Base-by-base conservation (phyloP, 179 eudicot species). In the Silene vulgaris region DNA sequence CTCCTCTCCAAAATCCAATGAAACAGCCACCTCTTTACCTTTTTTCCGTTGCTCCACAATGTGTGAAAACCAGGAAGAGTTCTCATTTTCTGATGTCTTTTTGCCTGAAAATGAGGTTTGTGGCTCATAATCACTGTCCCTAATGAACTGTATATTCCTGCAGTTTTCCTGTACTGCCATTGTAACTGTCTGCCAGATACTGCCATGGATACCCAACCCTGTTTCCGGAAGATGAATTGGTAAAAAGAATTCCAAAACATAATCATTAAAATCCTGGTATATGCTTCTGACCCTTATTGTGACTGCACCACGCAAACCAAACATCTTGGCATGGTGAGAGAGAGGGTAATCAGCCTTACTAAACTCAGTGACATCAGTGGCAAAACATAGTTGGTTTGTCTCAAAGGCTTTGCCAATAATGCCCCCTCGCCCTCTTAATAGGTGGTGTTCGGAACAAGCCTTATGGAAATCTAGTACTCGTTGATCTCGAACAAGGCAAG, bases 391-490 rank as follows among this genome's bases (percentile, higher is more conserved):
- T 68, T 87, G 87, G 80, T 80, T 88, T 2, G 87, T 89, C 69
- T 80, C 80, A 29, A 89, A 88, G 68, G 97, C 93, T 81, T 85
- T 78, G 14, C 96, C 97, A 52, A 83, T 88, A 71, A 90, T 83
- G 35, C 97, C 97, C 4, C 85, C 85, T 2, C 65, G 82, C n/a
- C 77, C 74, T 82, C 57, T 78, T 64, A 74, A 17, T 48, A 92
- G 84, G 79, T 89, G 90, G 74, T 90, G 90, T 75, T 89, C 88
- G 23, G 87, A 82, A 77, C 97, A 90, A 12, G 96, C 96, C 72
- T 81, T 83, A 21, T 82, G 92, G 57, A 92, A 90, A 54, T 81
- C 88, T 57, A 77, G 61, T 67, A 89, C 86, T 74, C 74, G 73
- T 73, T 72, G 84, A 77, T 89, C 87, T 16, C 72, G 84, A 37